Evolutionary conservation across 2,329 filamentous ascomycete genomes (phyloP), one percentile per base, ranked within the genome.

Genomic region (Xylaria sp.): DNA sequence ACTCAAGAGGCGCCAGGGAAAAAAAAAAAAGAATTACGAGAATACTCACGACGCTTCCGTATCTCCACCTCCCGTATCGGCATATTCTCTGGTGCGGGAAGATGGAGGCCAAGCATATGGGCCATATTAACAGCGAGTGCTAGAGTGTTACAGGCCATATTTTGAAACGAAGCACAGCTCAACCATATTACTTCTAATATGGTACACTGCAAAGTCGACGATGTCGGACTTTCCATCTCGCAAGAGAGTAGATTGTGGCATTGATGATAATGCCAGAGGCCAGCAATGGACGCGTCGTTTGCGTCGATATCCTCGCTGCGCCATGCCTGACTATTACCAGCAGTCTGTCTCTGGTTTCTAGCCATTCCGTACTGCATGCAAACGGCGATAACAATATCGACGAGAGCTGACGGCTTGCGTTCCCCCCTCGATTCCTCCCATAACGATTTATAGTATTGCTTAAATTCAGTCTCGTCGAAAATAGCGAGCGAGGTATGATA

Each of bases 321-420:
- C 47, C 47, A 51, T 17, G 24, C 24, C 12, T 7, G 17, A 17
- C 39, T 27, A 27, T 27, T 2, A 32, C 11, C 9, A 19, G 12
- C 59, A 24, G 21, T 64, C 19, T 17, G 58, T 27, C 53, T 50
- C 39, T 39, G 24, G 51, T 47, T 34, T 59, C 21, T 57, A 4
- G 45, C 59, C 47, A 60, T 53, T 36, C 32, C 70, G 59, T 30
- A 78, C 72, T 86, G 85, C 77, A 87, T 82, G 69, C 82, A 83
- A 8, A 86, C 58, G 0, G 85, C 85, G 12, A 87, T 72, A 30
- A 86, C 75, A 30, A 86, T 85, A 66, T 87, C 85, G 0, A 85
- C 82, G 0, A 86, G 76, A 0, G 85, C 80, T 2, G 84, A 87
- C 1, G 81, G 77, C 61, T 80, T 80, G 6, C 85, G 78, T 5